phyloP scores from a whole-genome alignment of 2,329 filamentous ascomycete genomes.

The Cryphonectria carpinicola region DNA sequence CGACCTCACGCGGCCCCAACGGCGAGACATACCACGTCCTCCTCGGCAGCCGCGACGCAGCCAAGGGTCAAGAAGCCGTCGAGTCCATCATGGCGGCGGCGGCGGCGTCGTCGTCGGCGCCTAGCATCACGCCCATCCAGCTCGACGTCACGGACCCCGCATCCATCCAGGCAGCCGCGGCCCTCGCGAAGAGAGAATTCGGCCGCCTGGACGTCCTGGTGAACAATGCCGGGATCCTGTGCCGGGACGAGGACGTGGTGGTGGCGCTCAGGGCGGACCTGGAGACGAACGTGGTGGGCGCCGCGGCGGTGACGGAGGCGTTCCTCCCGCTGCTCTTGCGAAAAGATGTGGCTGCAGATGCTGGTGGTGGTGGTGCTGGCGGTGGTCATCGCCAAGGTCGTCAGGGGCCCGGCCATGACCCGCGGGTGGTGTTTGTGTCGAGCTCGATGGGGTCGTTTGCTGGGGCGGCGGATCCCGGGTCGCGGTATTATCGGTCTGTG shows the following conservation, averaged over 20 bases:
- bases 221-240: constrained; percentile 14
- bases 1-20: neutral
- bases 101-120: neutral
- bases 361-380: no score
- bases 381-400: no score
- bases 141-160: constrained; percentile 30
- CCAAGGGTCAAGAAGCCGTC: constrained; percentile 33
- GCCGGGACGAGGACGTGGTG: neutral
- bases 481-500: constrained; percentile 26
- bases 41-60: constrained; percentile 34
- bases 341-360: no score
- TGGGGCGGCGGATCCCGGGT: constrained; percentile 29
- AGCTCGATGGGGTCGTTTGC: constrained; percentile 32
- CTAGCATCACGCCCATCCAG: constrained; percentile 23
- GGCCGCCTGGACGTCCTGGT: neutral
- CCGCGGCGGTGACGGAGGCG: constrained; percentile 20
- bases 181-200: neutral
- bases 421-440: constrained; percentile 29
- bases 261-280: constrained; percentile 19
- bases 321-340: constrained; percentile 11
- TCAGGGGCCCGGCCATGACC: neutral
- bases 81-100: neutral
- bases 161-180: constrained; percentile 30
- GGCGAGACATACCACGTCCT: constrained; percentile 33
- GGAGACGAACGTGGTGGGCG: constrained; percentile 16